These are phyloP conservation scores for Neurospora sp. DNA, from an alignment of 495 filamentous ascomycete genomes.

Conservation along the genomic window DNA sequence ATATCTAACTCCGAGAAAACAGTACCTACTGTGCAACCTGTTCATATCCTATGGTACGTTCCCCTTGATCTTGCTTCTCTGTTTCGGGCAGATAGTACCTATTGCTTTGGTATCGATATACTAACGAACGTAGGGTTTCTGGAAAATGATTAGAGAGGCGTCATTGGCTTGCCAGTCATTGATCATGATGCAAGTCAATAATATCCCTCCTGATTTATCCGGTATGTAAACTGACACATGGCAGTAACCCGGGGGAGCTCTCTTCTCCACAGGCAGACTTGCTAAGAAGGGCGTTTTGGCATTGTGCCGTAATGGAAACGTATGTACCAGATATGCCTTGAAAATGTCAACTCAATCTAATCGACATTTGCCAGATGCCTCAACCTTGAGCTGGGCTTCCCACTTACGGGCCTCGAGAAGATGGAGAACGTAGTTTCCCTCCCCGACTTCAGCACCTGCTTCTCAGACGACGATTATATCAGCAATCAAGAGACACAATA, in stretches of 20 bases:
- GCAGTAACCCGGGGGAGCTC: conserved; percentile 38
- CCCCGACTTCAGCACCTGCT: conserved; percentile 39
- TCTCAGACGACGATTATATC: conserved; percentile 35
- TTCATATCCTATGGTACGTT: conserved; percentile 38
- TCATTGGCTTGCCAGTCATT: conserved; percentile 44
- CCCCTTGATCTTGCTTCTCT: not conserved
- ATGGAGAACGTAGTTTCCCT: conserved; percentile 41
- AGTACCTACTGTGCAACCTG: conserved; percentile 45
- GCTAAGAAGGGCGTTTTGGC: conserved; percentile 48
- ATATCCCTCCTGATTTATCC: not conserved
- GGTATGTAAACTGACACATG: conserved; percentile 4
- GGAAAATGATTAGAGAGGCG: conserved; percentile 43
- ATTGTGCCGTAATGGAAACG: conserved; percentile 50
- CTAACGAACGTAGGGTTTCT: conserved; percentile 41
- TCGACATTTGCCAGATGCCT: conserved; percentile 25
- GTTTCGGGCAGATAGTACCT: not conserved
- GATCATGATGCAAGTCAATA: conserved; percentile 32
- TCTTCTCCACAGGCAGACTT: conserved; percentile 37
- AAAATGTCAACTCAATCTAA: not conserved
- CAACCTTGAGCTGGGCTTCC: conserved; percentile 46
- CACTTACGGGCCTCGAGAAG: conserved; percentile 41
- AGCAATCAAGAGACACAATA: conserved; percentile 42
- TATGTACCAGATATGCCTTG: conserved; percentile 10
- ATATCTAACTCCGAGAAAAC: conserved; percentile 1
- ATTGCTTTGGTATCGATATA: not conserved